Percentiles rank a stretch among this genome's conserved stretches.
phyloP scores from a whole-genome alignment of 371 early-diverging fungal genomes.

The Dinochytrium kinnereticum region DNA sequence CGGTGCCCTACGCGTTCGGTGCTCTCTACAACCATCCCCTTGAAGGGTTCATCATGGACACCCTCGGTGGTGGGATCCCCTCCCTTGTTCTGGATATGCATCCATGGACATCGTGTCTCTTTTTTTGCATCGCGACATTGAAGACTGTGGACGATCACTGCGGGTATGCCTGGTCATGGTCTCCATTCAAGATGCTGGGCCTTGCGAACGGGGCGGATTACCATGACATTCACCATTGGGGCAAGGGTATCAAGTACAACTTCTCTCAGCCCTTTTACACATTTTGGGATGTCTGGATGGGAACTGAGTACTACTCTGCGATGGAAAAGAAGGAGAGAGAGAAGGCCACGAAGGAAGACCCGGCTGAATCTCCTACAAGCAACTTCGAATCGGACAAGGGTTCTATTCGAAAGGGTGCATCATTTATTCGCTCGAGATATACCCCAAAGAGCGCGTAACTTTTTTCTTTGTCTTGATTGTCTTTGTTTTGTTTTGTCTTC shows the following conservation, averaged over 20 bases:
- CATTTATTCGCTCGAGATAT: too few species aligned
- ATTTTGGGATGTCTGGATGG: slow-evolving; percentile 73
- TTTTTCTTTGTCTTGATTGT: too few species aligned
- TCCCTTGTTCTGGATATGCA: slow-evolving; percentile 70
- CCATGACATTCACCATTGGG: slow-evolving; percentile 55
- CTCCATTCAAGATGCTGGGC: slow-evolving; percentile 63
- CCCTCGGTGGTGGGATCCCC: slow-evolving; percentile 69
- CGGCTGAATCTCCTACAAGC: too few species aligned
- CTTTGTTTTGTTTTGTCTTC: too few species aligned
- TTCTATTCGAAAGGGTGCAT: too few species aligned
- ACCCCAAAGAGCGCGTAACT: too few species aligned
- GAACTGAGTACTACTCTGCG: slow-evolving; percentile 49
- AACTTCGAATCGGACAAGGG: too few species aligned
- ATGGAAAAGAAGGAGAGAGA: slow-evolving; percentile 1
- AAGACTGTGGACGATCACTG: slow-evolving; percentile 87
- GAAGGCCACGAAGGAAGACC: too few species aligned
- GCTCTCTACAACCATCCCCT: slow-evolving; percentile 83
- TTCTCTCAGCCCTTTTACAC: slow-evolving; percentile 71
- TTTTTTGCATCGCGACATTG: slow-evolving; percentile 75
- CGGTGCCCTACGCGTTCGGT: slow-evolving; percentile 78
- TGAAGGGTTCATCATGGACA: slow-evolving; percentile 79
- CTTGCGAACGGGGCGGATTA: slow-evolving; percentile 75
- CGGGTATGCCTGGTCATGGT: slow-evolving; percentile 80
- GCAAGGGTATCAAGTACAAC: slow-evolving; percentile 53
- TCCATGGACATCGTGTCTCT: slow-evolving; percentile 65